Evolutionary conservation across 2,329 filamentous ascomycete genomes (phyloP).

Genomic region (Teratosphaeria epicoccoides): DNA sequence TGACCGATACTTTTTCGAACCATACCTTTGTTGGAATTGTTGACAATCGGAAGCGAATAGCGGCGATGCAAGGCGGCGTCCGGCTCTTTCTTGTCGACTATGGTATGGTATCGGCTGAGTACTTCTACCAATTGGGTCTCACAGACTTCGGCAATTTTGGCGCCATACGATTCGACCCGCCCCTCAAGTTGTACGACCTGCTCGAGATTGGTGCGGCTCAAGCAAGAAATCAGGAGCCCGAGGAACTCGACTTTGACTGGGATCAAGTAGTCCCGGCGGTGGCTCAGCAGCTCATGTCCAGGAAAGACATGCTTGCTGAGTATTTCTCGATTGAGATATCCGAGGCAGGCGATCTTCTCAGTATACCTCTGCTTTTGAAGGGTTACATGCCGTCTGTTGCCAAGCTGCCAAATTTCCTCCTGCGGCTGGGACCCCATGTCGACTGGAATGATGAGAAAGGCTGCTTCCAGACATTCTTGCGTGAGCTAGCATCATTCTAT

Average conservation of each 20-base stretch:
- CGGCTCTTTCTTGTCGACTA: constrained; percentile 92
- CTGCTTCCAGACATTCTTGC: constrained; percentile 78
- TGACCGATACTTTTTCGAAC: constrained; percentile 76
- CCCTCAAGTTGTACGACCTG: constrained; percentile 60
- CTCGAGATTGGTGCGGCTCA: constrained; percentile 62
- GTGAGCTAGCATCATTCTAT: constrained; percentile 81
- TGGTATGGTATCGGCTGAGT: constrained; percentile 71
- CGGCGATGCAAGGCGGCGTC: constrained; percentile 85
- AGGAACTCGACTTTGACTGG: constrained; percentile 51
- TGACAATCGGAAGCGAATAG: constrained; percentile 74
- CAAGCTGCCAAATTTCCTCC: constrained; percentile 80
- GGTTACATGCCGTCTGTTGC: constrained; percentile 77
- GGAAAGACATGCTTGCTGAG: constrained; percentile 77
- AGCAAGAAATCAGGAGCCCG: constrained; percentile 38
- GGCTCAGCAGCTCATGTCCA: constrained; percentile 56
- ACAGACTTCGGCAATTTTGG: constrained; percentile 97
- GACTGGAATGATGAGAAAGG: constrained; percentile 74
- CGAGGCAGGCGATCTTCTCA: constrained; percentile 61
- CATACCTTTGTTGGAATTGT: constrained; percentile 93
- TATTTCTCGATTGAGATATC: constrained; percentile 86
- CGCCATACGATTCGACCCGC: constrained; percentile 64
- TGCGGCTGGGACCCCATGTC: constrained; percentile 78
- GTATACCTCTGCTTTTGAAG: constrained; percentile 75
- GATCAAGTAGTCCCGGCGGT: constrained; percentile 57
- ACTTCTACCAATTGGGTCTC: constrained; percentile 89